These are phyloP conservation scores for Volvox africanus DNA, from an alignment of 139 green algal genomes.

Conservation along the genomic window DNA sequence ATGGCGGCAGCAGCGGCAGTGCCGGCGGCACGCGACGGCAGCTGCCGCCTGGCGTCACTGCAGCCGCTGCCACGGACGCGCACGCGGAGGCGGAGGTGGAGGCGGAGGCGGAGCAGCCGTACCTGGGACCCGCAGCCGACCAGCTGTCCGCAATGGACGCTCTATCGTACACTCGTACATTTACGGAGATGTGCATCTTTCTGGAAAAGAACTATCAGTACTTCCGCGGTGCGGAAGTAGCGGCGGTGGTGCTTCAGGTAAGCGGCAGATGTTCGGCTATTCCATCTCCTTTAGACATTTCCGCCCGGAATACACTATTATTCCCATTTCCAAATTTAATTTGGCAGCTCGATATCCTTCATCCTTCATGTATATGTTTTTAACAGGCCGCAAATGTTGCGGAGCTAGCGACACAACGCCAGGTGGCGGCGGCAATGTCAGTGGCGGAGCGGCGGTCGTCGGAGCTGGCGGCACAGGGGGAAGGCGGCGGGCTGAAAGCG, in stretches of 20 bases:
- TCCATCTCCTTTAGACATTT: no score
- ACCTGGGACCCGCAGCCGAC: background rate
- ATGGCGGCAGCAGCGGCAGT: background rate
- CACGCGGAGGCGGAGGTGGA: background rate
- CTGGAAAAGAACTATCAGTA: background rate
- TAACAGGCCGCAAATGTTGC: constrained; percentile 22
- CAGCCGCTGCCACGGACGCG: background rate
- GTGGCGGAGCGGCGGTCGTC: background rate
- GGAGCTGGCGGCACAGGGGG: background rate
- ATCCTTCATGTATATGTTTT: background rate
- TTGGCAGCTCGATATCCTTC: no score
- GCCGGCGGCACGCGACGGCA: background rate
- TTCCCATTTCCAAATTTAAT: no score
- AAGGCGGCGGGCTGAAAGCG: no score
- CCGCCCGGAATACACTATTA: no score
- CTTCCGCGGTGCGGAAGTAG: constrained; percentile 19
- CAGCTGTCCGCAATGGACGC: background rate
- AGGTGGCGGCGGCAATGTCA: background rate
- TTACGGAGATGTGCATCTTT: background rate
- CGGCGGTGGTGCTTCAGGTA: constrained; percentile 35
- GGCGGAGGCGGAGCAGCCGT: background rate
- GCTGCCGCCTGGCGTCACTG: background rate
- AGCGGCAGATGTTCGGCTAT: background rate
- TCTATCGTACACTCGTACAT: constrained; percentile 21
- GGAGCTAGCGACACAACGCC: background rate